Base-by-base conservation (phyloP, 2,329 filamentous ascomycete species). In the Calonectria fujianensis region DNA sequence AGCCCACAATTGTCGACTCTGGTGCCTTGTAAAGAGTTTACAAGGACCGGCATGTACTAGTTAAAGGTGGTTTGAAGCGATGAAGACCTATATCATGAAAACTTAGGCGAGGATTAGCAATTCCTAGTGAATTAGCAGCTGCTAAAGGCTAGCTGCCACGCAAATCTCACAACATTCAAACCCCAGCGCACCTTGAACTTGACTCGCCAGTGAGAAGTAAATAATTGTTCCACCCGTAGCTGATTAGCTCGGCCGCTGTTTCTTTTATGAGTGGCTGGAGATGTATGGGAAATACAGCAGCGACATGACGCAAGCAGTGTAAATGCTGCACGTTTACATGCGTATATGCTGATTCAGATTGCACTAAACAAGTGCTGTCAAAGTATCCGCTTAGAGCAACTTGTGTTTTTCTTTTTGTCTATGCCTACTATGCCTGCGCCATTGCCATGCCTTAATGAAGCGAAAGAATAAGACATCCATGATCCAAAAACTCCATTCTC, bases 1-100 rank as follows among this genome's bases (percentile, higher is more conserved):
- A 89, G 83, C 90, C 92, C 77, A 90, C 88, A 83, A 93, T 93
- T 78, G 86, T 89, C 80, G 83, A 87, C 76, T 87, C 84, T 80
- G 92, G 92, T 81, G 83, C 86, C 80, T 79, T 86, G 82, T 90
- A 90, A 87, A 74, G 24, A 24, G 24, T 29, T 74, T 31, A 32
- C 29, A 57, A 39, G 64, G 69, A 70, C 70, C 27, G 67, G 37
- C 32, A 70, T 66, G 45, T 69, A 63, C 35, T 68, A 69, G 65
- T 69, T 45, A 69, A 63, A 64, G 57, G 69, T 54, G 69, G 74
- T 50, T 72, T 68, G 59, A 72, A 72, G 71, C 71, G 76, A 72
- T 75, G 74, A 73, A 70, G 75, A 64, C 61, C 69, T 39, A 76
- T 77, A 64, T 66, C 76, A 78, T 68, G 61, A 74, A 77, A 76